Percentiles rank a stretch among this genome's conserved stretches.
phyloP scores from a whole-genome alignment of 2,329 filamentous ascomycete genomes.

The Diaporthe sp. region DNA sequence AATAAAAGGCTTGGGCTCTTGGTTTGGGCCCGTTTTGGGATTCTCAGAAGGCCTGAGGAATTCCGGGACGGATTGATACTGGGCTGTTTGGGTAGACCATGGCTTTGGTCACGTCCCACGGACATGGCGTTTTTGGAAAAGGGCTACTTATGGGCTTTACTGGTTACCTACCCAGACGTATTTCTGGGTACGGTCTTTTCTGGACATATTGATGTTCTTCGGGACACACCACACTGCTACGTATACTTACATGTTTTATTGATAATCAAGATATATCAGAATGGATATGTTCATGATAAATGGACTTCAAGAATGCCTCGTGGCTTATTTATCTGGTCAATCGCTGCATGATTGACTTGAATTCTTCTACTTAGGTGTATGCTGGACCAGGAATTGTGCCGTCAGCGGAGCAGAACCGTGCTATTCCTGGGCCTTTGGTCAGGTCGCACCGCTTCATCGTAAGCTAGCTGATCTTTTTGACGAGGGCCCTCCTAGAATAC shows the following conservation, averaged over 20 bases:
- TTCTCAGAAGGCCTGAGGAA: not conserved
- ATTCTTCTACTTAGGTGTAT: not conserved
- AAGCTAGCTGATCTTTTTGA: too few relatives aligned
- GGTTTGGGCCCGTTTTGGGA: not conserved
- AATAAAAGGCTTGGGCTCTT: not conserved
- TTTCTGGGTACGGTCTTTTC: slow-evolving; percentile 1
- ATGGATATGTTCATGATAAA: not conserved
- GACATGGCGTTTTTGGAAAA: slow-evolving; percentile 31
- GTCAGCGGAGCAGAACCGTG: not conserved
- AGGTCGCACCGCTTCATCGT: not conserved
- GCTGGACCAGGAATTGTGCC: not conserved
- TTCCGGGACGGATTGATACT: not conserved
- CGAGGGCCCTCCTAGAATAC: not conserved
- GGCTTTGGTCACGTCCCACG: slow-evolving; percentile 1
- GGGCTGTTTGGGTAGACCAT: not conserved
- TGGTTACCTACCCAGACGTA: not conserved
- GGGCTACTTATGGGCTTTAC: not conserved
- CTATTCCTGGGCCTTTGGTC: not conserved
- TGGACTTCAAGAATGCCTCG: not conserved
- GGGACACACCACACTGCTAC: slow-evolving; percentile 1
- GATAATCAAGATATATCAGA: slow-evolving; percentile 29
- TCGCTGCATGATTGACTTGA: not conserved
- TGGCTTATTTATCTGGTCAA: not conserved
- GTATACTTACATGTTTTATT: slow-evolving; percentile 28
- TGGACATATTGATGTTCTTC: slow-evolving; percentile 27